Conservation (phyloP, 1,139 yeast species). For the Yamadazyma membranifaciens region DNA sequence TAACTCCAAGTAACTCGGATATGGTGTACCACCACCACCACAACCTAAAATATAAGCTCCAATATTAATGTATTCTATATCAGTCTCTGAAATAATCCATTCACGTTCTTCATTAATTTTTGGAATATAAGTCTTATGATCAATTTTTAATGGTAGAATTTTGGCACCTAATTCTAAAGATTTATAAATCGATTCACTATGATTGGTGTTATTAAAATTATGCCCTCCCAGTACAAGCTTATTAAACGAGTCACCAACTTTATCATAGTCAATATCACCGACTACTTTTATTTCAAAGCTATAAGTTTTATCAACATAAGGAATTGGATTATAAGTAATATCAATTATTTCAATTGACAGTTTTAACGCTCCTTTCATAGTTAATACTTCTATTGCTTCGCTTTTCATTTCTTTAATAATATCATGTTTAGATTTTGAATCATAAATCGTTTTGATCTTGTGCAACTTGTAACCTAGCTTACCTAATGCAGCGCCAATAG, state of each 20-base stretch:
- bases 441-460: conserved; percentile 15
- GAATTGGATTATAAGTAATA: conserved; percentile 33
- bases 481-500: conserved; percentile 48
- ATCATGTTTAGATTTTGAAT: conserved; percentile 17
- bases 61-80: conserved; percentile 38
- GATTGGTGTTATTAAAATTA: conserved; percentile 1
- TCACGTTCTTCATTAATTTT: conserved; percentile 27
- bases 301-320: conserved; percentile 34
- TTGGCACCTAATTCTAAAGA: conserved; percentile 7
- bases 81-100: conserved; percentile 39
- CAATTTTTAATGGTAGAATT: conserved; percentile 13
- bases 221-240: conserved; percentile 5
- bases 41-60: conserved; percentile 49
- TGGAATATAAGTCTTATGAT: conserved; percentile 31
- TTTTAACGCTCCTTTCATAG: conserved; percentile 29
- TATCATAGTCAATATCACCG: conserved; percentile 39
- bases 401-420: conserved; percentile 21
- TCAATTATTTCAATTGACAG: conserved; percentile 28
- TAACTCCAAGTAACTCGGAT: conserved; percentile 34
- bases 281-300: conserved; percentile 34
- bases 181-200: conserved; percentile 7
- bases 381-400: conserved; percentile 20
- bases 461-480: conserved; percentile 29
- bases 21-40: conserved; percentile 54
- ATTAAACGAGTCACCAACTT: conserved; percentile 14